Conservation (phyloP, 2,329 filamentous ascomycete species). For the Seiridium cupressi region DNA sequence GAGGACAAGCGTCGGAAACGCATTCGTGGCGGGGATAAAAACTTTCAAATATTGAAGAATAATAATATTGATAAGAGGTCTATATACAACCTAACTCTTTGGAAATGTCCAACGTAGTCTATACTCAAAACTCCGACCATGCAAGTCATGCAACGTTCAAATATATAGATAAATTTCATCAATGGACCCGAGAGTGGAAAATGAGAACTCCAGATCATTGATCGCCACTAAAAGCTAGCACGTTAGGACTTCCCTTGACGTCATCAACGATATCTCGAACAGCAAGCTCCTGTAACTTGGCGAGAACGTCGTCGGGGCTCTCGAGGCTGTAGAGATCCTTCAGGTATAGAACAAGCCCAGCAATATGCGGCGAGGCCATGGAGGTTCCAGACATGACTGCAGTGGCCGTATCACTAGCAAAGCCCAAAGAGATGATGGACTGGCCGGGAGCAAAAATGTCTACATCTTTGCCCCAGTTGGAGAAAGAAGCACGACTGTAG, state of each 20-base stretch:
- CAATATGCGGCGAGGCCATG: conserved; percentile 40
- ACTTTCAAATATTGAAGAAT: too few relatives aligned
- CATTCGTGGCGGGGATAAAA: too few relatives aligned
- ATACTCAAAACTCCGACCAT: too few relatives aligned
- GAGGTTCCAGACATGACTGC: conserved; percentile 37
- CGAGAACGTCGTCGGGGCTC: conserved; percentile 28
- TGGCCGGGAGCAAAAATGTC: conserved; percentile 37
- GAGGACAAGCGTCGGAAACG: too few relatives aligned
- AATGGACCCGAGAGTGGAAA: background rate
- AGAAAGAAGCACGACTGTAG: conserved; percentile 12
- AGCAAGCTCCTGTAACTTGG: conserved; percentile 22
- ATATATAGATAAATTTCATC: too few relatives aligned
- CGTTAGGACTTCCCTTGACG: conserved; percentile 19
- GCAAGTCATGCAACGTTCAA: too few relatives aligned
- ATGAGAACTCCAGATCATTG: background rate
- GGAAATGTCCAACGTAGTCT: too few relatives aligned
- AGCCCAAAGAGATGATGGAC: conserved; percentile 35
- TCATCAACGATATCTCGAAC: conserved; percentile 11
- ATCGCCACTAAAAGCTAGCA: conserved; percentile 15
- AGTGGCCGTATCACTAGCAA: conserved; percentile 32
- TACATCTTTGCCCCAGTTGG: conserved; percentile 16
- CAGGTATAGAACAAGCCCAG: conserved; percentile 41
- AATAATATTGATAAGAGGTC: too few relatives aligned
- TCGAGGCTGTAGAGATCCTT: conserved; percentile 38
- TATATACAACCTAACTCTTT: too few relatives aligned